Evolutionary conservation across 768 basidiomycete genomes (phyloP).

Genomic region (Antrodiella citrinella): DNA sequence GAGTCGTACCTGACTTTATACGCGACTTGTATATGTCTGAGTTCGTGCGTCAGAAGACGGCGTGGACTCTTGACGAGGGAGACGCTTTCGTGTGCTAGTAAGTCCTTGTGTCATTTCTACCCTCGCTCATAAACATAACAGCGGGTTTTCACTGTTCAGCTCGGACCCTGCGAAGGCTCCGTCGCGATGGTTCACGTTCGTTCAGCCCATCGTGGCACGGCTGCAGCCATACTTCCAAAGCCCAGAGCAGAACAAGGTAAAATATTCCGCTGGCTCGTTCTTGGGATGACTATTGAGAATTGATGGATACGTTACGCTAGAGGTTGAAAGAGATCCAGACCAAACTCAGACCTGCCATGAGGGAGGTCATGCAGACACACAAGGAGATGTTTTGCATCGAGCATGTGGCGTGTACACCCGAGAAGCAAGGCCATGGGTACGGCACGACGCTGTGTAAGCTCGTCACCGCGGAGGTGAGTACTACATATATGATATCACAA

Average conservation of each 20-base stretch:
- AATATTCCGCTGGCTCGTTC: no score
- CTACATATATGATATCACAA: background rate
- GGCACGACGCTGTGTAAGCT: constrained; percentile 3
- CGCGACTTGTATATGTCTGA: no score
- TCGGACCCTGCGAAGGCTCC: background rate
- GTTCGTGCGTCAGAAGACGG: background rate
- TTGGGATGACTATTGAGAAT: no score
- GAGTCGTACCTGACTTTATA: no score
- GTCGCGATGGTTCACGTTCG: background rate
- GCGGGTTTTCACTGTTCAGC: background rate
- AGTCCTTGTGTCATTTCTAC: background rate
- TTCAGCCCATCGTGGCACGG: background rate
- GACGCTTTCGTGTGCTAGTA: constrained; percentile 4
- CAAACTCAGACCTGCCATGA: background rate
- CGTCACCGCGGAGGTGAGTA: constrained; percentile 3
- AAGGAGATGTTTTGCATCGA: constrained; percentile 3
- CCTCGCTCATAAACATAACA: background rate
- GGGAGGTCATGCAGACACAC: background rate
- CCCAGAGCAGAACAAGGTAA: background rate
- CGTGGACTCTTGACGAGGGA: constrained; percentile 8
- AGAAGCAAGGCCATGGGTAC: constrained; percentile 8
- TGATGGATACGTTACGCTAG: no score
- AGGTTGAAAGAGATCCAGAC: constrained; percentile 1
- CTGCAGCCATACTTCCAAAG: background rate
- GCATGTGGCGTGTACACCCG: background rate